Conservation (phyloP, 129 eudicot genomes). For the Kitagawia praeruptora region DNA sequence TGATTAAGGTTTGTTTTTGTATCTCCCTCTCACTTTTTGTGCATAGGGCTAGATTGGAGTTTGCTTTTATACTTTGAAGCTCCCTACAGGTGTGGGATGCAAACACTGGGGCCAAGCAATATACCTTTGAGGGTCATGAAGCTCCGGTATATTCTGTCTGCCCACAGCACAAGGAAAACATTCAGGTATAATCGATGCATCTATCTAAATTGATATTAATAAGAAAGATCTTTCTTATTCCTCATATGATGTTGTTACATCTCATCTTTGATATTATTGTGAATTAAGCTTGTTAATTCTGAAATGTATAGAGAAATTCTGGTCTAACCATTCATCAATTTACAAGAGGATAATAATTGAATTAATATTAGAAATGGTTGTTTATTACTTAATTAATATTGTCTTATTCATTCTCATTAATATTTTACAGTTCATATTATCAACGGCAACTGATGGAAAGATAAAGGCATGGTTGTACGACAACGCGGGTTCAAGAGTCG, state of each 20-base stretch:
- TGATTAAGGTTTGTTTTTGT: slow-evolving; percentile 56
- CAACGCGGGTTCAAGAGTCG: slow-evolving; percentile 50
- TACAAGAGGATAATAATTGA: neutral
- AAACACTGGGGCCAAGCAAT: slow-evolving; percentile 51
- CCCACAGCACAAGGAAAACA: slow-evolving; percentile 70
- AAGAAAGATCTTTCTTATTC: neutral
- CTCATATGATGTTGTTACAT: neutral
- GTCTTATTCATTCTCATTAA: neutral
- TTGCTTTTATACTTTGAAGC: slow-evolving; percentile 8
- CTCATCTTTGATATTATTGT: slow-evolving; percentile 3
- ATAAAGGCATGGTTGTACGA: slow-evolving; percentile 77
- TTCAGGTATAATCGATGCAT: slow-evolving; percentile 38
- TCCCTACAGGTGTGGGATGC: slow-evolving; percentile 76
- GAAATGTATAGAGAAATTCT: neutral
- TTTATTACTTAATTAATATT: neutral
- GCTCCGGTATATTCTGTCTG: slow-evolving; percentile 84
- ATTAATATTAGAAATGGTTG: neutral
- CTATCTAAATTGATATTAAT: neutral
- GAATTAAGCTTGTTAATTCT: neutral
- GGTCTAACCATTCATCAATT: neutral
- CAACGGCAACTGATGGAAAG: slow-evolving; percentile 64
- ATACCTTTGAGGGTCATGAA: slow-evolving; percentile 76
- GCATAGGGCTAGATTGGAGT: slow-evolving; percentile 9
- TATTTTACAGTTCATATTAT: slow-evolving; percentile 44
- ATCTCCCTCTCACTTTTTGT: slow-evolving; percentile 10